These are phyloP conservation scores for Cymbopogon citratus DNA, from an alignment of 176 grass and related monocot genomes.

Conservation along the genomic window DNA sequence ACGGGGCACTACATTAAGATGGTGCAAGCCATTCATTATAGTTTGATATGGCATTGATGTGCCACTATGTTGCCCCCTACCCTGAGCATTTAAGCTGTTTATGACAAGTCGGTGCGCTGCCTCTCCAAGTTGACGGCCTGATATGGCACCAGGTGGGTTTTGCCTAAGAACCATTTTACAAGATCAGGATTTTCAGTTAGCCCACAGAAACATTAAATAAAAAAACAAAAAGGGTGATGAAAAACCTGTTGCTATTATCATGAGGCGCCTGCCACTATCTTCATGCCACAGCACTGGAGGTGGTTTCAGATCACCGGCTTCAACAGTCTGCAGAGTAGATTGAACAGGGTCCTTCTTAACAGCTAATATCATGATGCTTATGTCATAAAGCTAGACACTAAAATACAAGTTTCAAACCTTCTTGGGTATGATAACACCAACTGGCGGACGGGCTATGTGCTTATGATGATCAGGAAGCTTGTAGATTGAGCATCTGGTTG, in stretches of 20 bases:
- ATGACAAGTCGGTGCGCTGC: constrained; percentile 72
- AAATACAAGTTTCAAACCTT: constrained; percentile 52
- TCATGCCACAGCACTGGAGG: constrained; percentile 95
- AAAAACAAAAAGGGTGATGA: neutral
- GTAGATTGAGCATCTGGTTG: constrained; percentile 77
- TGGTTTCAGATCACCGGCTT: constrained; percentile 80
- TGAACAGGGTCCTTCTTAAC: constrained; percentile 20
- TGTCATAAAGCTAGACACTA: neutral
- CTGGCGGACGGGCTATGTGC: constrained; percentile 68
- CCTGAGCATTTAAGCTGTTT: constrained; percentile 64
- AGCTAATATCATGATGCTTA: neutral
- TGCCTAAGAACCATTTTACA: constrained; percentile 45
- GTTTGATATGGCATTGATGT: constrained; percentile 45
- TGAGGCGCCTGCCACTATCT: constrained; percentile 69
- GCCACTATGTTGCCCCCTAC: constrained; percentile 30
- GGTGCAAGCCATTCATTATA: constrained; percentile 31
- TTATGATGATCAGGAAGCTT: constrained; percentile 91
- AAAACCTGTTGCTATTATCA: constrained; percentile 51
- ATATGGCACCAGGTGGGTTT: constrained; percentile 68
- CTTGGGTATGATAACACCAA: constrained; percentile 85
- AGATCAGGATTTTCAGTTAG: neutral
- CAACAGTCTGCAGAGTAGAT: constrained; percentile 55
- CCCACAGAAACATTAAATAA: neutral
- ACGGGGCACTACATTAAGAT: constrained; percentile 34
- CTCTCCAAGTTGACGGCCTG: constrained; percentile 71